Base-by-base conservation (phyloP, 2,329 filamentous ascomycete species). In the Myriosclerotinia curreyana region DNA sequence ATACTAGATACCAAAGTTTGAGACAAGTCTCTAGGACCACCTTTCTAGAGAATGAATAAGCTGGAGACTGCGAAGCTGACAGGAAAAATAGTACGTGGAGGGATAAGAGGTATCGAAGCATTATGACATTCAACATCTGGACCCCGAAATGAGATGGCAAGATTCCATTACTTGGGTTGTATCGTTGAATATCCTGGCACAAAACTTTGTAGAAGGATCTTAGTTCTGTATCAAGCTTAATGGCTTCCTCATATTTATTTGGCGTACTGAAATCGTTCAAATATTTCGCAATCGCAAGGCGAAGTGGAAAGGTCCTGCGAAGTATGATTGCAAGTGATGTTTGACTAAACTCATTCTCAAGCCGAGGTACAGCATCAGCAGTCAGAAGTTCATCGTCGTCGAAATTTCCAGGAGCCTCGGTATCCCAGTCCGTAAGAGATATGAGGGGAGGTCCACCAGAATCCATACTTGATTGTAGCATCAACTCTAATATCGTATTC, bases 81-180 rank as follows among this genome's bases (percentile, higher is more conserved):
- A 71, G 72, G 34, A 81, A 79, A 69, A 79, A 86, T 31, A 82
- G 82, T 2, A 82, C 75, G 69, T 89, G 86, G 0, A 89, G 76
- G 0, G 80, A 76, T 7, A 83, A 76, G 3, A 87, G 72, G 68
- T 83, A 85, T 11, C 83, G 81, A 34, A 81, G 79, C 66, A 85
- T 77, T 28, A 84, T 72, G 50, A 83, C 76, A 36, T 85, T 80
- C 7, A 83, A 70, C 0, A 81, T 68, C 4, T 78, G 77, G 6
- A 78, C 70, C n/a, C 79, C 77, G 61, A 82, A 82, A 0, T 68
- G 64, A 0, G 76, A 72, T 0, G 73, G 75, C 0, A 72, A 69
- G 51, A 31, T 31, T 17, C 70, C 68, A 7, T 80, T 2, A 7
- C 22, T 42, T 42, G 53, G 28, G 17, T 42, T 14, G 2, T 42